Conservation (phyloP, 75 land plant genomes). For the Sequoiadendron giganteum region DNA sequence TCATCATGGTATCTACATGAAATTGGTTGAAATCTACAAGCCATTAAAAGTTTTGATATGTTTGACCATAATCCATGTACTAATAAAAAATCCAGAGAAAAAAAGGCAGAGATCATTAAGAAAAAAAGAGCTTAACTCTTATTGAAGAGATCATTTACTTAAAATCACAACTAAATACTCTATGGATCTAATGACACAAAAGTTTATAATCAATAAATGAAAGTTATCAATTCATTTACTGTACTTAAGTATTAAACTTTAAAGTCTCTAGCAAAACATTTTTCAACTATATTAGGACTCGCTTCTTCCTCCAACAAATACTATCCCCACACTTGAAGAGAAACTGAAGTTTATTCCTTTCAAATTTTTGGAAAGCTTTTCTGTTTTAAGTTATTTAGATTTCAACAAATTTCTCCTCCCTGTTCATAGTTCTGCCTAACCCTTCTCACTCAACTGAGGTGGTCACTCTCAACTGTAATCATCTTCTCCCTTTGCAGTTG, state of each 20-base stretch:
- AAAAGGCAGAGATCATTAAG: not conserved
- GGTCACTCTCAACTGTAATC: too few species aligned
- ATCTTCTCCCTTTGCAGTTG: too few species aligned
- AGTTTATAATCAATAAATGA: not conserved
- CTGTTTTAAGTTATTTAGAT: not conserved
- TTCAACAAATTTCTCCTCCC: not conserved
- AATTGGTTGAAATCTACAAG: not conserved
- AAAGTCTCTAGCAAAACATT: not conserved
- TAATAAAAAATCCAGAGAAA: not conserved
- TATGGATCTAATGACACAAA: not conserved
- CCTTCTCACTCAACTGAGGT: too few species aligned
- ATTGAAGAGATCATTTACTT: not conserved
- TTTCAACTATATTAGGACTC: not conserved
- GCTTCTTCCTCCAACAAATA: not conserved
- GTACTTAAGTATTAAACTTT: not conserved
- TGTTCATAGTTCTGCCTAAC: too few species aligned
- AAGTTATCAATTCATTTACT: not conserved
- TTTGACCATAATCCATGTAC: not conserved
- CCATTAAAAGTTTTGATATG: not conserved
- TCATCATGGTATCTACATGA: not conserved
- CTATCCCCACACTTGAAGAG: not conserved
- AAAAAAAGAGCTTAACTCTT: not conserved
- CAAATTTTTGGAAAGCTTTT: not conserved
- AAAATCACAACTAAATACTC: not conserved
- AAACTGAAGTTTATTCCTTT: not conserved